Base-by-base conservation (phyloP, 2,329 filamentous ascomycete genomes). In the Beauveria caledonica region DNA sequence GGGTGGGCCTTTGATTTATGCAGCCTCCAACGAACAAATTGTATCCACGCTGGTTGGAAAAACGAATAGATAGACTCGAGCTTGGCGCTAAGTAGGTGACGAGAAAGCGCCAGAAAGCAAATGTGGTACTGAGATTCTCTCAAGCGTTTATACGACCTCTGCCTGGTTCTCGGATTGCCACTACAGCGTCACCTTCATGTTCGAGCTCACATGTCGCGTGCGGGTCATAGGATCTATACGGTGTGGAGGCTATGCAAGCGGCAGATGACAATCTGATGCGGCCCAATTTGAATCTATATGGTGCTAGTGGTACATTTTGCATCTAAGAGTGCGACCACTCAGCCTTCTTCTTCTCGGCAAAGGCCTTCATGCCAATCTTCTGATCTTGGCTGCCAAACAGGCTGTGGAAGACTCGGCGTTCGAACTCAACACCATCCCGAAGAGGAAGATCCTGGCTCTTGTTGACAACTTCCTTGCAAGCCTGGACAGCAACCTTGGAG, bases 381-480 rank as follows among this genome's bases (percentile, higher is more conserved):
- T 99, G 94, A 75, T 99, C 94, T 77, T 90, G 84, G 72, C 89
- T 96, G 23, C 93, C 94, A 77, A 99, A 99, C 69, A 97, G 71
- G 27, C 86, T 83, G 76, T 99, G 94, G 80, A 99, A 99, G 39
- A 97, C 82, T 58, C 92, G 84, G 71, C 94, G 83, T 82, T 99
- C 94, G 76, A 86, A 97, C 77, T 99, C 94, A 1, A 99, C 89
- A 15, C 94, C 94, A 70, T 97, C 94, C 67, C 89, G 80, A 62
- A 99, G 77, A 3, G 87, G 81, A 66, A 96, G 76, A 68, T 99
- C 94, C 80, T 97, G 92, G 74, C 92, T 96, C 86, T 97, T 97
- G 74, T 97, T 96, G 60, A 99, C 93, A n/a, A 94, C 93, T 80
- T 99, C 94, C 81, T 99, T 99, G 61, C 85, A 88, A 11, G 89